phyloP scores from a whole-genome alignment of 495 filamentous ascomycete genomes.

The Tuber melanosporum region DNA sequence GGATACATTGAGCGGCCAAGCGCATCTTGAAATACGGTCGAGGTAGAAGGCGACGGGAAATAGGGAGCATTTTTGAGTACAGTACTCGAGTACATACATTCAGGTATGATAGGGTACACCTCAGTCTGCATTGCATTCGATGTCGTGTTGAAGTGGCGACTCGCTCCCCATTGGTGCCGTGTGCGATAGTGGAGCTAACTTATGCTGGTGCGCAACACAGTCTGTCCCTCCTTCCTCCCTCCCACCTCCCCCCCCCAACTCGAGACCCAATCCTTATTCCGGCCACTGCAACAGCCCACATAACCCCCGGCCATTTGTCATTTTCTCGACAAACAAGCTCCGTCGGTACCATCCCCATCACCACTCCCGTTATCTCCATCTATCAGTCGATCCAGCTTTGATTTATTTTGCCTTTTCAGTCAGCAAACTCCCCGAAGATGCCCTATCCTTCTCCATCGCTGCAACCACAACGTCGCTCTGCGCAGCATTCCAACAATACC shows the following conservation, averaged over 20 bases:
- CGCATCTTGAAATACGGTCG: background rate
- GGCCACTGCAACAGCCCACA: slow-evolving; percentile 15
- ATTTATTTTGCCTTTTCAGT: slow-evolving; percentile 3
- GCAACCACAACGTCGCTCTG: slow-evolving; percentile 25
- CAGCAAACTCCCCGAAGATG: slow-evolving; percentile 21
- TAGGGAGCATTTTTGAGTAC: slow-evolving; percentile 8
- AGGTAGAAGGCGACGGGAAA: background rate
- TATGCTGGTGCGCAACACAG: slow-evolving; percentile 18
- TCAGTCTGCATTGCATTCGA: slow-evolving; percentile 36
- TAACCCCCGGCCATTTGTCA: slow-evolving; percentile 20
- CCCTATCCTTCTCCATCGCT: slow-evolving; percentile 23
- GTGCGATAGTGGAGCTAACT: slow-evolving; percentile 21
- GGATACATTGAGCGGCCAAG: background rate
- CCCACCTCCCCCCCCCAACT: slow-evolving; percentile 15
- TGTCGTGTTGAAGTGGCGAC: slow-evolving; percentile 27
- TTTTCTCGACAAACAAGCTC: slow-evolving; percentile 13
- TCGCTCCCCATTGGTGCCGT: slow-evolving; percentile 31
- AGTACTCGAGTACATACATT: background rate
- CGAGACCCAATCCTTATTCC: slow-evolving; percentile 28
- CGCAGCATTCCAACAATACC: slow-evolving; percentile 31
- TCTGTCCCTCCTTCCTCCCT: slow-evolving; percentile 17
- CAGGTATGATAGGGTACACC: slow-evolving; percentile 33
- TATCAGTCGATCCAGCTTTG: slow-evolving; percentile 7
- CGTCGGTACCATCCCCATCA: slow-evolving; percentile 19
- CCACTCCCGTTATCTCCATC: slow-evolving; percentile 13